Base-by-base conservation (phyloP, 192 early-diverging fungal genomes). In the Diversispora eburnea region DNA sequence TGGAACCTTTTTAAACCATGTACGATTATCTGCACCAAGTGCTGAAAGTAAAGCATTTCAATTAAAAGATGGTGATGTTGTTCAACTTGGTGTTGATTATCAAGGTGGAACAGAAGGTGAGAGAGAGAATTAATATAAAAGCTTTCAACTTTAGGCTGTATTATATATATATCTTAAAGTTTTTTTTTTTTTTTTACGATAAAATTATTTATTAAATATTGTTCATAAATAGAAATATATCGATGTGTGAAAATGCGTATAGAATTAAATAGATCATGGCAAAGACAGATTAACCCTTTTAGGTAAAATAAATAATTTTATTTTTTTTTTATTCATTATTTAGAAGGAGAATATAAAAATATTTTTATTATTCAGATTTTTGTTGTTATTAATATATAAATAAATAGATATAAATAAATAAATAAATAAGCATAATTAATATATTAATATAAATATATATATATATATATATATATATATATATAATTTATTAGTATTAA, bases 31-130 rank as follows among this genome's bases (percentile, higher is more conserved):
- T 57, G 90, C 95, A 15, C 91, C 94, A 20, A 89, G 89, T 4
- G 87, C 92, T 60, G 95, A 95, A 79, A 94, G 92, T 56, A 78
- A 87, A 52, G 90, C 96, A 10, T 90, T 89, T 64, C 86, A 84
- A 46, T 78, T 99, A 65, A 90, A 92, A 66, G 89, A 94, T 81
- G 94, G 94, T 8, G 97, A 99, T 79, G 85, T 99, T 25, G 83
- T 99, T 63, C 96, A 99, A 84, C 85, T 99, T 39, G 97, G 97
- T 42, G 92, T 97, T 15, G 97, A 99, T 75, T 98, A 98, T 78
- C 94, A 96, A 83, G 95, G 94, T 55, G 87, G 94, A 43, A 88
- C 86, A 19, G 89, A 95, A 82, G 91, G 90, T 88, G 72, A 76
- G 46, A 25, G 51, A 8, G 43, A 20, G 0, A 15, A 41, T 33